phyloP scores from a whole-genome alignment of 2,329 filamentous ascomycete genomes.

The Alternaria angustiovoidea region DNA sequence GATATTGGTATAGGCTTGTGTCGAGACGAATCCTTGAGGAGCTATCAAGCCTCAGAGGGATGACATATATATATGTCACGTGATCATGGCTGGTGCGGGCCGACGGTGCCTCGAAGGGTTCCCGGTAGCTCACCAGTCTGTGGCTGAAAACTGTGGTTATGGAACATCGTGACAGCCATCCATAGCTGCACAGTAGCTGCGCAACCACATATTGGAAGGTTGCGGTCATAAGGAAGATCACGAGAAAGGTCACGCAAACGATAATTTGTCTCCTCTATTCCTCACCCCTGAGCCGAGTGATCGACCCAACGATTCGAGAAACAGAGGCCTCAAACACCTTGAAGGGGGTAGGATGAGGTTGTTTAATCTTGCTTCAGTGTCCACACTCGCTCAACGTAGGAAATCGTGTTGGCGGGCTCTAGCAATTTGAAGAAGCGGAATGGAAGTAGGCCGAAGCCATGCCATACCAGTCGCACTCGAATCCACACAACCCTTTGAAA shows the following conservation, averaged over 20 bases:
- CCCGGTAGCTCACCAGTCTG: too few species aligned
- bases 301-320: conserved; percentile 32
- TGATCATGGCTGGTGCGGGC: too few species aligned
- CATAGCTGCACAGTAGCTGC: neutral
- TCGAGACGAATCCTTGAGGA: accelerated
- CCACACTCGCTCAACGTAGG: conserved; percentile 52
- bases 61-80: too few species aligned
- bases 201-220: neutral
- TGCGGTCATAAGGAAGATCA: neutral
- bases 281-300: conserved; percentile 36
- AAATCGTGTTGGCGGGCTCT: conserved; percentile 52
- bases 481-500: neutral
- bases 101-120: too few species aligned
- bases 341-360: conserved; percentile 33
- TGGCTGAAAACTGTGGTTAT: too few species aligned
- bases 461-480: neutral
- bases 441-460: neutral
- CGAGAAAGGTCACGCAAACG: neutral
- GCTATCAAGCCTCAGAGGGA: too few species aligned
- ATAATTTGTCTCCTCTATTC: conserved; percentile 38
- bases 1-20: too few species aligned
- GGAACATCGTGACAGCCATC: too few species aligned
- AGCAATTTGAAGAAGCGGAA: conserved; percentile 52
- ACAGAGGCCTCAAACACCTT: conserved; percentile 41
- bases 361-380: conserved; percentile 53